Evolutionary conservation across 345 rosid species (phyloP), one percentile per base, ranked within the genome.

Genomic region (Carallia pectinifolia): DNA sequence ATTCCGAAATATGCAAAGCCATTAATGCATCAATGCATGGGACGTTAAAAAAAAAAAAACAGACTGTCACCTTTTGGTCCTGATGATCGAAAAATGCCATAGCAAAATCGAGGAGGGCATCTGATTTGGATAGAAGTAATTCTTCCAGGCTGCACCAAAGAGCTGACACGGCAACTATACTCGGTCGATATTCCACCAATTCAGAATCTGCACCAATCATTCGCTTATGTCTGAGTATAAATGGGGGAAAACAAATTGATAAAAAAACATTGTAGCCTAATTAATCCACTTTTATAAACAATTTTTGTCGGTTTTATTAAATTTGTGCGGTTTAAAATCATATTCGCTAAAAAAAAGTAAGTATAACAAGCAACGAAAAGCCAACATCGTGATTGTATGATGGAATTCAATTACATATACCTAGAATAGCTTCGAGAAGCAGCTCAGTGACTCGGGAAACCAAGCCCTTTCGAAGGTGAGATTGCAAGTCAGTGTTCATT

Each of bases 181-280:
- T 87, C 61, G 92, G 94, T 62, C 85, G 71, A 71, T 72, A 87
- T 19, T 71, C 74, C 76, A 79, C 58, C 77, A 88, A 66, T 38
- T 75, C 65, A 52, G 70, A 54, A 79, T 91, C 96, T 93, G 66
- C 71, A 76, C 62, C 50, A 13, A 12, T 4, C 50, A 44, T 44
- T 44, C 16, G 50, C 50, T 12, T 12, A 0, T 12, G 50, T 12
- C 17, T 44, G 50, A 13, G 50, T 13, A 44, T 44, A 44, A 44
- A 44, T 44, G 50, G 5, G 50, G 16, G 17, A 12, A 13, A 44
- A 5, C 50, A 3, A 44, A 12, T 44, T 16, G 16, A 44, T 44
- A 16, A 44, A 44, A 3, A 2, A 44, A 10, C 16, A 44, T 12
- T 44, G 50, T 12, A 15, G 50, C 50, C 50, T 4, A 44, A 44